Conservation (phyloP, 495 filamentous ascomycete genomes). For the Neurospora pannonica region DNA sequence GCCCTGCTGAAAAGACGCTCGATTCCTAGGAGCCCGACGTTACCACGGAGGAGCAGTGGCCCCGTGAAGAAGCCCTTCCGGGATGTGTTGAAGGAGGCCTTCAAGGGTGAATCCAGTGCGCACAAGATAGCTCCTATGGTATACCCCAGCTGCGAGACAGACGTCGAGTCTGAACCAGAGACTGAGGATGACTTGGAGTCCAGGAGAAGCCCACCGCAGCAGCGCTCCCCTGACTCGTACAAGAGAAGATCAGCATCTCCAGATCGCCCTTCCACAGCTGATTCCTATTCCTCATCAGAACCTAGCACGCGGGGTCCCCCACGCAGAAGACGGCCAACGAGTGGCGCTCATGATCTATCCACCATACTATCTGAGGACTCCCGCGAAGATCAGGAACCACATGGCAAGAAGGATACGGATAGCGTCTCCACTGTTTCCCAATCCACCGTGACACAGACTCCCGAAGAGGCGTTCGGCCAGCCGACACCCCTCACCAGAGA, state of each 20-base stretch:
- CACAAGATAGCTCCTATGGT: slow-evolving; percentile 31
- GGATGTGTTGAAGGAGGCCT: slow-evolving; percentile 44
- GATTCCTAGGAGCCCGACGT: slow-evolving; percentile 35
- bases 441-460: slow-evolving; percentile 39
- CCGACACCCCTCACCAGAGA: slow-evolving; percentile 28
- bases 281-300: slow-evolving; percentile 21
- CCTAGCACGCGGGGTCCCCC: slow-evolving; percentile 9
- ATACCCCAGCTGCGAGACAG: slow-evolving; percentile 36
- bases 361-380: slow-evolving; percentile 61
- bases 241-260: slow-evolving; percentile 21
- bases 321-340: slow-evolving; percentile 49
- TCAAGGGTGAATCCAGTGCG: slow-evolving; percentile 43
- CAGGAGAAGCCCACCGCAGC: slow-evolving; percentile 8
- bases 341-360: slow-evolving; percentile 58
- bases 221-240: slow-evolving; percentile 16
- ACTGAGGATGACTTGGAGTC: slow-evolving; percentile 17
- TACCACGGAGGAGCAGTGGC: slow-evolving; percentile 27
- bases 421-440: slow-evolving; percentile 36
- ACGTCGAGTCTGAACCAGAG: slow-evolving; percentile 19
- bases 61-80: slow-evolving; percentile 30
- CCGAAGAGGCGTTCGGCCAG: slow-evolving; percentile 22
- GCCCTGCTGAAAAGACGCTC: slow-evolving; percentile 35
- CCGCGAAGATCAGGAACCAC: slow-evolving; percentile 22
- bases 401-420: slow-evolving; percentile 30
- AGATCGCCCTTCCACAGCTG: slow-evolving; percentile 24